phyloP scores from a whole-genome alignment of 768 basidiomycete species.

The Exidia glandulosa region DNA sequence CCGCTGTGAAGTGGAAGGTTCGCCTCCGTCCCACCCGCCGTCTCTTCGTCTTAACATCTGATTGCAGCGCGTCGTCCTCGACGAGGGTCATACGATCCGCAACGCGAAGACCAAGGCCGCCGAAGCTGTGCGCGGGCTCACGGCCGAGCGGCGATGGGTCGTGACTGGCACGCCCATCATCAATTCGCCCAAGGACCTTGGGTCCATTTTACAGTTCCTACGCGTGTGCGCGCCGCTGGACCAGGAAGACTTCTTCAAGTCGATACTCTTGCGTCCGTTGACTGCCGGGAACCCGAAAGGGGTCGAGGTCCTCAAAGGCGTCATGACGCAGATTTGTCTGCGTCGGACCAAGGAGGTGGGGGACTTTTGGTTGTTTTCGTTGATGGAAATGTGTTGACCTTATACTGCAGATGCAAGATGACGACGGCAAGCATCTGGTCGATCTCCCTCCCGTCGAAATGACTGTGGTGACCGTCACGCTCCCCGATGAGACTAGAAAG shows the following conservation, averaged over 20 bases:
- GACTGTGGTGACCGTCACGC: conserved; percentile 58
- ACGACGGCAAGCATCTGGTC: conserved; percentile 58
- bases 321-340: conserved; percentile 71
- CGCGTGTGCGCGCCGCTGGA: conserved; percentile 79
- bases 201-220: conserved; percentile 76
- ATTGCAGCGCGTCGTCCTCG: conserved; percentile 63
- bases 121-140: conserved; percentile 48
- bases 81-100: conserved; percentile 82
- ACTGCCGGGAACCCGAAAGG: conserved; percentile 58
- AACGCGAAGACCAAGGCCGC: conserved; percentile 84
- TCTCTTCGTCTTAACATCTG: background rate
- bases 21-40: background rate
- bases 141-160: conserved; percentile 68
- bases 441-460: conserved; percentile 74
- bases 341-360: conserved; percentile 73
- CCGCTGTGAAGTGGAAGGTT: conserved; percentile 75
- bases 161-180: conserved; percentile 85
- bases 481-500: conserved; percentile 51
- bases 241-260: conserved; percentile 70
- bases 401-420: conserved; percentile 72
- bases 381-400: no score
- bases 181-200: conserved; percentile 79
- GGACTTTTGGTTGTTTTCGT: no score
- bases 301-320: conserved; percentile 58
- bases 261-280: conserved; percentile 67